Conservation (phyloP, 345 rosid species). For the Arabidopsis thaliana region DNA sequence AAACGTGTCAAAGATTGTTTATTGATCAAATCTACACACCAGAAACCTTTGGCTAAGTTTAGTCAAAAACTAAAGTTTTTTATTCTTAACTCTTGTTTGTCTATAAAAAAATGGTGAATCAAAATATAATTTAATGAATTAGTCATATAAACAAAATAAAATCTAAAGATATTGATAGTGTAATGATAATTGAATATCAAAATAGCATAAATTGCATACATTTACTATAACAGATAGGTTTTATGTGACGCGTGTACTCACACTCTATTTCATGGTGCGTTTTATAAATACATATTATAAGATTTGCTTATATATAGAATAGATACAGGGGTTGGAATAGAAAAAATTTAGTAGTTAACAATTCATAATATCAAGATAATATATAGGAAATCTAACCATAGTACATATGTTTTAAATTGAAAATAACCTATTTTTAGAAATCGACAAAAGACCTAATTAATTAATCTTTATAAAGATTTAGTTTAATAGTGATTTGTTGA, state of each 20-base stretch:
- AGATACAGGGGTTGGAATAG: background rate
- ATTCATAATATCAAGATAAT: no score
- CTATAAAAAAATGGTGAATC: constrained; percentile 29
- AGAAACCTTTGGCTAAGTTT: constrained; percentile 19
- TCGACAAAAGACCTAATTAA: background rate
- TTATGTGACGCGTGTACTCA: background rate
- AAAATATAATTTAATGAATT: constrained; percentile 5
- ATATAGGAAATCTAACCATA: no score
- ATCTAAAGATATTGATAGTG: constrained; percentile 20
- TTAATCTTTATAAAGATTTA: background rate
- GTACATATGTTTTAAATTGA: no score
- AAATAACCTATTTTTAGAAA: background rate
- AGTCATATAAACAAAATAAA: background rate
- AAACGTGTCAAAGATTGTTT: constrained; percentile 34
- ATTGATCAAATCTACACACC: constrained; percentile 21
- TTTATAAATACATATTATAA: background rate
- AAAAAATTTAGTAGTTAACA: no score
- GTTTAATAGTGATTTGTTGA: background rate
- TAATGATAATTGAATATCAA: constrained; percentile 4
- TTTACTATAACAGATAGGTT: background rate
- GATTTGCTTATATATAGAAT: background rate
- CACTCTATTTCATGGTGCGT: background rate
- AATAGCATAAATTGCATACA: background rate
- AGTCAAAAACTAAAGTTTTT: constrained; percentile 21
- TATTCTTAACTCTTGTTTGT: constrained; percentile 21